phyloP scores from a whole-genome alignment of 306 rosid species.

The Corylus americana region DNA sequence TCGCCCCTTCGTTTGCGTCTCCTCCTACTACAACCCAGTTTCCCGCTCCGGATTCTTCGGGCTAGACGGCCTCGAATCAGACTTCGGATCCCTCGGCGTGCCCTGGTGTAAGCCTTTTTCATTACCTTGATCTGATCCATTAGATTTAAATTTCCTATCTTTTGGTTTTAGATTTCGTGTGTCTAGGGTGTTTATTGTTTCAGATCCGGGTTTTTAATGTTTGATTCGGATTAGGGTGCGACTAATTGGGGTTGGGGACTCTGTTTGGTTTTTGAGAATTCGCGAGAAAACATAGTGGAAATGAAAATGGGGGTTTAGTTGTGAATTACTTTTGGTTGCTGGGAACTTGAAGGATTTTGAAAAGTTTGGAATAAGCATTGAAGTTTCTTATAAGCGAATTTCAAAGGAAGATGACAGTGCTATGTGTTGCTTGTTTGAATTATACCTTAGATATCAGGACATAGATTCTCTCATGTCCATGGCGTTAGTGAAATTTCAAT shows the following conservation, averaged over 20 bases:
- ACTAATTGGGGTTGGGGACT: neutral
- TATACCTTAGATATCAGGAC: neutral
- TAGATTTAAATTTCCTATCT: neutral
- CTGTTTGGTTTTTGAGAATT: neutral
- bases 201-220: neutral
- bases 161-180: neutral
- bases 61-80: constrained; percentile 77
- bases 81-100: constrained; percentile 92
- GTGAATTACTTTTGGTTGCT: neutral
- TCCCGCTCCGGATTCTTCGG: constrained; percentile 72
- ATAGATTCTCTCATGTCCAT: neutral
- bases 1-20: constrained; percentile 78
- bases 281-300: neutral
- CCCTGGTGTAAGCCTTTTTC: constrained; percentile 86
- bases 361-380: neutral
- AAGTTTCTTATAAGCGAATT: neutral
- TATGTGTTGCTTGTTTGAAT: neutral
- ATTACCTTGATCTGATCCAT: constrained; percentile 24
- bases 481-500: neutral
- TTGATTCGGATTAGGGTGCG: neutral
- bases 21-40: constrained; percentile 41
- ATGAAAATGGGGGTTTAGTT: neutral
- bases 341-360: neutral
- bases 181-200: neutral
- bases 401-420: neutral